Evolutionary conservation across 352 stramenopile genomes (phyloP).

Genomic region (Globisporangium uncinulatum): DNA sequence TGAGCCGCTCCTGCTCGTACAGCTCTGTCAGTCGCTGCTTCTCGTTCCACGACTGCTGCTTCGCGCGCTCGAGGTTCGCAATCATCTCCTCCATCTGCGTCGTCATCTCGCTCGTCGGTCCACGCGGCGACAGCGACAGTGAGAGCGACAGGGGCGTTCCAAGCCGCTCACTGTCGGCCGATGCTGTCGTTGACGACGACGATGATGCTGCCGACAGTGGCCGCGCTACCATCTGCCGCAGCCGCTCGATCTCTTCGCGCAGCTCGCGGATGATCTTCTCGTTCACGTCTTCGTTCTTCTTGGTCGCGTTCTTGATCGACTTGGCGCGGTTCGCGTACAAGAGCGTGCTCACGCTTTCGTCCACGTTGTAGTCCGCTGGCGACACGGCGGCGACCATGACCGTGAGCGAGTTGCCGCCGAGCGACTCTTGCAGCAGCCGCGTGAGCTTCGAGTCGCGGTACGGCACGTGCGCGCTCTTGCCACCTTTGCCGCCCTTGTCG

Average conservation of each 20-base stretch:
- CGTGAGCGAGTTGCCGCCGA: conserved; percentile 90
- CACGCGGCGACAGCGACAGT: neutral
- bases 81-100: conserved; percentile 85
- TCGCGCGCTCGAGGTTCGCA: conserved; percentile 77
- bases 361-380: conserved; percentile 89
- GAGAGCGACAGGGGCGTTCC: neutral
- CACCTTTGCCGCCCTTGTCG: conserved; percentile 23
- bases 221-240: conserved; percentile 80
- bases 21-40: conserved; percentile 77
- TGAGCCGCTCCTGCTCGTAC: conserved; percentile 85
- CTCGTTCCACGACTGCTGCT: conserved; percentile 89
- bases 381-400: conserved; percentile 94
- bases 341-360: conserved; percentile 92
- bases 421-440: conserved; percentile 81
- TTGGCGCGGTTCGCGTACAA: conserved; percentile 93
- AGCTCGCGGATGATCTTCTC: conserved; percentile 90
- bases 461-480: conserved; percentile 68
- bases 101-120: conserved; percentile 39
- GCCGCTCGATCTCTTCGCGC: conserved; percentile 88
- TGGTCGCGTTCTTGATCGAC: conserved; percentile 85
- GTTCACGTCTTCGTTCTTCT: conserved; percentile 90
- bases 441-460: conserved; percentile 92
- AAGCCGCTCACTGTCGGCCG: neutral
- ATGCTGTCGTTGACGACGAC: conserved; percentile 19
- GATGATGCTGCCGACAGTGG: conserved; percentile 9